Evolutionary conservation across 176 grass and related monocot genomes (phyloP).

Genomic region (Cenchrus americanus): DNA sequence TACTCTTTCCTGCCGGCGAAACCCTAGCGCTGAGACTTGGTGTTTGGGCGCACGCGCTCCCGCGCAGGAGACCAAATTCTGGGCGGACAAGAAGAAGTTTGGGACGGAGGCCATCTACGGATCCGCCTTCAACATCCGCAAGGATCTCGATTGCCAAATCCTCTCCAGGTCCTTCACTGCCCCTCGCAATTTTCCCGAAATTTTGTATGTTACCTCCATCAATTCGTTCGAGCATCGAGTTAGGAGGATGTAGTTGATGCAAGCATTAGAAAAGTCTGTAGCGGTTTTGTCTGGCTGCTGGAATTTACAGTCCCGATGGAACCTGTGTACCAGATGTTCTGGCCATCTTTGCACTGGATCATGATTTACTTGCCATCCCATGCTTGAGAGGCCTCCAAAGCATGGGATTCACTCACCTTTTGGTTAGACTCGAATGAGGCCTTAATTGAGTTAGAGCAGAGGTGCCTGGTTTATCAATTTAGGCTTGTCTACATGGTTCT

Average conservation of each 20-base stretch:
- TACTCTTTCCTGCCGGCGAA: neutral
- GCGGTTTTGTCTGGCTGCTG: neutral
- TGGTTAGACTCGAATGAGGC: too few species aligned
- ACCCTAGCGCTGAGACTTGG: conserved; percentile 38
- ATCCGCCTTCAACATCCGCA: conserved; percentile 78
- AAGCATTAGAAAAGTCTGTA: neutral
- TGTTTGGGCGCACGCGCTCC: neutral
- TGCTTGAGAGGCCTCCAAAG: too few species aligned
- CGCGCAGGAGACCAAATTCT: conserved; percentile 52
- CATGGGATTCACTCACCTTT: too few species aligned
- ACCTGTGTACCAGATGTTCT: neutral
- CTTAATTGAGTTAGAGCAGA: neutral
- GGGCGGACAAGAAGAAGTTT: conserved; percentile 63
- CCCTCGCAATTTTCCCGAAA: neutral
- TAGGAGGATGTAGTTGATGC: neutral
- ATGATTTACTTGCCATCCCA: neutral
- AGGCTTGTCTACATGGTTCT: neutral
- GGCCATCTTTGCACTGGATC: neutral
- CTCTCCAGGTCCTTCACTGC: neutral
- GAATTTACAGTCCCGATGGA: neutral
- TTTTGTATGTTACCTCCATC: too few species aligned
- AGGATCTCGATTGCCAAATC: neutral
- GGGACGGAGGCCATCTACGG: conserved; percentile 63
- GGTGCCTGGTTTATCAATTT: neutral
- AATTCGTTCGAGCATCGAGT: neutral